Conservation (phyloP, 768 basidiomycete species). For the Termitomyces sp. region DNA sequence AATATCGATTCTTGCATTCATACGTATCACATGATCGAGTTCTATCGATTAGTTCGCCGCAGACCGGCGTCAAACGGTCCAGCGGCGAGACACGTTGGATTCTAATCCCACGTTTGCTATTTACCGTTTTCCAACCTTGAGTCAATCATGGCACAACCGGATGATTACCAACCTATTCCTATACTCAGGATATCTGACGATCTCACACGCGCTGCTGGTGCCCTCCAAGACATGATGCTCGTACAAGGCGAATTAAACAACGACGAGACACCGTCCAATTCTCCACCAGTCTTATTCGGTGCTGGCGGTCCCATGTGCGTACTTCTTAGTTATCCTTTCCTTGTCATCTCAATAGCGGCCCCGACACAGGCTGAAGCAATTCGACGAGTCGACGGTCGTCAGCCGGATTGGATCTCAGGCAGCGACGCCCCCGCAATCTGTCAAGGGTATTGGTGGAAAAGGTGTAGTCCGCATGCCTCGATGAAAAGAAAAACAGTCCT, state of each 20-base stretch:
- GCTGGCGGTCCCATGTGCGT: conserved; percentile 73
- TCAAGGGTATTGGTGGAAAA: conserved; percentile 87
- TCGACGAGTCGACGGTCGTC: conserved; percentile 68
- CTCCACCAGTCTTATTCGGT: conserved; percentile 60
- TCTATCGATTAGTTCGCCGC: background rate
- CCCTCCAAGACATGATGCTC: conserved; percentile 44
- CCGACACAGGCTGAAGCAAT: conserved; percentile 61
- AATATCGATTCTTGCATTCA: background rate
- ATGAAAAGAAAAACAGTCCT: background rate
- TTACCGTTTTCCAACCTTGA: conserved; percentile 1
- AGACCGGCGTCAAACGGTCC: background rate
- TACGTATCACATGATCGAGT: conserved; percentile 14
- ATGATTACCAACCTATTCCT: conserved; percentile 23
- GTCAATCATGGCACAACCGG: conserved; percentile 19
- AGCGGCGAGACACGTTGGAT: conserved; percentile 13
- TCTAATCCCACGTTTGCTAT: conserved; percentile 10
- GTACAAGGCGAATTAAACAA: conserved; percentile 27
- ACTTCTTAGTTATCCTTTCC: conserved; percentile 2
- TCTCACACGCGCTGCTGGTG: conserved; percentile 46
- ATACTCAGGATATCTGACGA: conserved; percentile 34
- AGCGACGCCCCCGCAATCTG: conserved; percentile 74
- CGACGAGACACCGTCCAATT: conserved; percentile 28
- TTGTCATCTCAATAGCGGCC: background rate
- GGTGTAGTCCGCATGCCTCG: conserved; percentile 36
- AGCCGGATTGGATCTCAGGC: conserved; percentile 71